Percentiles rank a stretch among this genome's conserved stretches.
These are phyloP conservation scores for Cercospora sesami DNA, from an alignment of 2,329 filamentous ascomycete species.

Conservation along the genomic window DNA sequence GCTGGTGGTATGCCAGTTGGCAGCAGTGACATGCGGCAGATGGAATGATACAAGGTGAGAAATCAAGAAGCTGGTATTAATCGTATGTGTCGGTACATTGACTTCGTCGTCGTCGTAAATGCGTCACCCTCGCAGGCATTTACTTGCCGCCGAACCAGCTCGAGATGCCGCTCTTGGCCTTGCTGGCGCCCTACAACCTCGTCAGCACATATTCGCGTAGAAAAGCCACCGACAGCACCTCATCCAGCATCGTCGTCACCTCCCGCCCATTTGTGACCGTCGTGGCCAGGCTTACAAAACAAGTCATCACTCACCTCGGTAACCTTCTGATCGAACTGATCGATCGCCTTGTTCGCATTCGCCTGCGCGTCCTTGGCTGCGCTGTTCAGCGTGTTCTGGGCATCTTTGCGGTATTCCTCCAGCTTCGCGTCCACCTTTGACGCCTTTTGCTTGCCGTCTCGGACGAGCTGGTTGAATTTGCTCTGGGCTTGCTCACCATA, in stretches of 20 bases:
- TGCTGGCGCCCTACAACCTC: constrained; percentile 59
- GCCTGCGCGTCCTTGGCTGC: constrained; percentile 51
- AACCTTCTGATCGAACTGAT: constrained; percentile 80
- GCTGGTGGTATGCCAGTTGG: neutral
- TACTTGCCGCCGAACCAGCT: constrained; percentile 74
- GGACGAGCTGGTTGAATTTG: constrained; percentile 61
- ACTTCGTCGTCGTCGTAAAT: constrained; percentile 9
- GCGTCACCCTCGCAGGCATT: neutral
- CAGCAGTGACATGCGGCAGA: neutral
- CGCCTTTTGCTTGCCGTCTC: constrained; percentile 57
- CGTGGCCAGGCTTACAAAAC: constrained; percentile 24
- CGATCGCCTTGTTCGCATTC: constrained; percentile 55
- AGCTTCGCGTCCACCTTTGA: constrained; percentile 34
- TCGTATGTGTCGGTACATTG: constrained; percentile 12
- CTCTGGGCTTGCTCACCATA: constrained; percentile 55
- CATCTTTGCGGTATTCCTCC: constrained; percentile 44
- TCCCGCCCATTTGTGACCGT: constrained; percentile 23
- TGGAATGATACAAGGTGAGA: neutral
- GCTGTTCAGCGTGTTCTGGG: constrained; percentile 61
- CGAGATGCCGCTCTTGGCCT: constrained; percentile 81
- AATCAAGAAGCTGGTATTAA: constrained; percentile 1
- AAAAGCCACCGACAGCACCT: neutral
- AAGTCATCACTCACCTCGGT: constrained; percentile 41
- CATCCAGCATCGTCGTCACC: constrained; percentile 14
- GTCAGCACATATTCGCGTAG: constrained; percentile 17